Conservation (phyloP, 176 grass and related monocot genomes). For the Echinochloa phyllopogon region DNA sequence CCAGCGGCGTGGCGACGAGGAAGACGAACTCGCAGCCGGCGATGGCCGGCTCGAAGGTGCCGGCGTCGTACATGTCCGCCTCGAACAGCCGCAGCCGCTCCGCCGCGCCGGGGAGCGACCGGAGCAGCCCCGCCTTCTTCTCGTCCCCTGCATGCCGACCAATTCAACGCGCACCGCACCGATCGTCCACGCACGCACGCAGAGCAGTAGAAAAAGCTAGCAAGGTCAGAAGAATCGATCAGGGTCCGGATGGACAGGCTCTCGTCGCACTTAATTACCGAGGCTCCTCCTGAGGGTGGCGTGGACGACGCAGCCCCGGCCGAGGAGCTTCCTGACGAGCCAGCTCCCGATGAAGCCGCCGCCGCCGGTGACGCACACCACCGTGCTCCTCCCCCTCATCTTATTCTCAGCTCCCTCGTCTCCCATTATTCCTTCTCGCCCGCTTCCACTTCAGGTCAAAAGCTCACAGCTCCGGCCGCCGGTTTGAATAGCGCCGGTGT, state of each 20-base stretch:
- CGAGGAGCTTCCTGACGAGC: conserved; percentile 53
- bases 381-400: not conserved
- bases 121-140: conserved; percentile 50
- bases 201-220: too few species aligned
- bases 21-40: conserved; percentile 68
- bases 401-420: too few species aligned
- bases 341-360: conserved; percentile 41
- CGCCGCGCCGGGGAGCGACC: conserved; percentile 47
- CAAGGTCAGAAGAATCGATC: too few species aligned
- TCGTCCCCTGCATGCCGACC: conserved; percentile 43
- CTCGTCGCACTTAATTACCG: not conserved
- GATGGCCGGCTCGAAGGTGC: conserved; percentile 63
- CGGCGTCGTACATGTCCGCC: conserved; percentile 62
- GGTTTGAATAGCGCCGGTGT: too few species aligned
- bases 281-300: conserved; percentile 36
- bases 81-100: conserved; percentile 64
- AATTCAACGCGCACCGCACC: too few species aligned
- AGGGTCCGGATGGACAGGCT: too few species aligned
- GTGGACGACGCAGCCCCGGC: conserved; percentile 46
- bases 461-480: too few species aligned
- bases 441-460: not conserved
- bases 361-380: conserved; percentile 52
- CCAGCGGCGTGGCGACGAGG: conserved; percentile 60
- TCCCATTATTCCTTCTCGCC: not conserved
- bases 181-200: too few species aligned